Evolutionary conservation across 2,329 filamentous ascomycete species (phyloP).

Genomic region (Aspergillus clavatus): DNA sequence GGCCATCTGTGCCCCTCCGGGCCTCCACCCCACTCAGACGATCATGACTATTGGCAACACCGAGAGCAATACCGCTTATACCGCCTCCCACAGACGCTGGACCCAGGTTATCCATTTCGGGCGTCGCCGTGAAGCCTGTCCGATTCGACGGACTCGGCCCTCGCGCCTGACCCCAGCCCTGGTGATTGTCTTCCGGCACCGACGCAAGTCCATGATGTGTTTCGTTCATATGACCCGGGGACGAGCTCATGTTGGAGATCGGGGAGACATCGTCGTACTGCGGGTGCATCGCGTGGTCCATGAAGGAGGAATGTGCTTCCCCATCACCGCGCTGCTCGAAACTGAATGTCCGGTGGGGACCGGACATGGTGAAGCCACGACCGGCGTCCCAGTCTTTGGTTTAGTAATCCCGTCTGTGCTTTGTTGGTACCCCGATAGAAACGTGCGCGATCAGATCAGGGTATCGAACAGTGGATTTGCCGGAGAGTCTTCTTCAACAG

Average conservation of each 20-base stretch:
- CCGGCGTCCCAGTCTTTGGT: neutral
- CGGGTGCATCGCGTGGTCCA: neutral
- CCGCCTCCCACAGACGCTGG: slow-evolving; percentile 57
- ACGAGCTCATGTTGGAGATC: slow-evolving; percentile 3
- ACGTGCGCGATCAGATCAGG: neutral
- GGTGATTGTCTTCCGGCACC: slow-evolving; percentile 8
- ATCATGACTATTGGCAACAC: slow-evolving; percentile 60
- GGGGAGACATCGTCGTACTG: slow-evolving; percentile 12
- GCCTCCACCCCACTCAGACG: slow-evolving; percentile 63
- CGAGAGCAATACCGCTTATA: slow-evolving; percentile 63
- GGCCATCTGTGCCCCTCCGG: slow-evolving; percentile 42
- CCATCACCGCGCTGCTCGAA: slow-evolving; percentile 18
- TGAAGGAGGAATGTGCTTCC: neutral
- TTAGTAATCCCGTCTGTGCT: neutral
- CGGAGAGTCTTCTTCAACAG: too few relatives aligned
- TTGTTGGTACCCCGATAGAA: neutral
- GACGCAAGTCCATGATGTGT: slow-evolving; percentile 10
- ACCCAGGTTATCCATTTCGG: slow-evolving; percentile 64
- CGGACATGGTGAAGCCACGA: slow-evolving; percentile 13
- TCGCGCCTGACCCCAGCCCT: slow-evolving; percentile 13
- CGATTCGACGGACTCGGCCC: slow-evolving; percentile 28
- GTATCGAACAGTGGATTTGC: neutral
- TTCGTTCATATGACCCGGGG: neutral
- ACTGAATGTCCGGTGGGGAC: slow-evolving; percentile 19
- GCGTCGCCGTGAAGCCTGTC: slow-evolving; percentile 46